Conservation (phyloP, 228 moss, liverwort and hornwort species). For the Sphagnum fallax region DNA sequence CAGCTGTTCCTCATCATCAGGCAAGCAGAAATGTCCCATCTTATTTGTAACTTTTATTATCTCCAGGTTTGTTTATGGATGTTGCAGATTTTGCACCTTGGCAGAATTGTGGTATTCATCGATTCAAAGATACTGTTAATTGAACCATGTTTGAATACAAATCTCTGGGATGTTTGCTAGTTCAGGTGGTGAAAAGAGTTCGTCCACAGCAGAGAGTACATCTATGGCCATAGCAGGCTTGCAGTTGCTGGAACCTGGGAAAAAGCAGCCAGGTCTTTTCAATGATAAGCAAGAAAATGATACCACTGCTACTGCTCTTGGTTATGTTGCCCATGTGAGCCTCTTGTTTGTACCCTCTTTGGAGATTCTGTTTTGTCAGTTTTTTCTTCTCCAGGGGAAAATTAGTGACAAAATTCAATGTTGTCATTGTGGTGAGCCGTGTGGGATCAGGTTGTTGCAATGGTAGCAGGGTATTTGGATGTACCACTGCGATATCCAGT, state of each 20-base stretch:
- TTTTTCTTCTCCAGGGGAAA: background rate
- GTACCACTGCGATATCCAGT: constrained; percentile 85
- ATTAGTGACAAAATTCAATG: background rate
- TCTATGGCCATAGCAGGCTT: constrained; percentile 79
- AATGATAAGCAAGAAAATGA: constrained; percentile 70
- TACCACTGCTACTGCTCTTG: constrained; percentile 86
- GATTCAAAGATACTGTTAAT: too few species aligned
- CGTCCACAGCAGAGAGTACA: constrained; percentile 37
- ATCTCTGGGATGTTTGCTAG: constrained; percentile 1
- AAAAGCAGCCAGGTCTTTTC: constrained; percentile 53
- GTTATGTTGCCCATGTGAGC: constrained; percentile 94
- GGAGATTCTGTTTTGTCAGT: background rate
- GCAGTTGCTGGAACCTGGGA: constrained; percentile 63
- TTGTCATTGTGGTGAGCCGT: background rate
- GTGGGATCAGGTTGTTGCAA: constrained; percentile 65
- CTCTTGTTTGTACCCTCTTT: background rate
- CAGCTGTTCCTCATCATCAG: constrained; percentile 29
- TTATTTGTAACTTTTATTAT: constrained; percentile 13
- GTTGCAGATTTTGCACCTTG: too few species aligned
- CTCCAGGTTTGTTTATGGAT: background rate
- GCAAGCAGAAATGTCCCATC: constrained; percentile 12
- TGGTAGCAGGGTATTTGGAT: constrained; percentile 77
- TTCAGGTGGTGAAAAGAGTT: constrained; percentile 37
- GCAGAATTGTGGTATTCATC: too few species aligned
- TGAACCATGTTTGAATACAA: background rate